Conservation (phyloP, 305 asterid genomes). For the Petunia hybrid region DNA sequence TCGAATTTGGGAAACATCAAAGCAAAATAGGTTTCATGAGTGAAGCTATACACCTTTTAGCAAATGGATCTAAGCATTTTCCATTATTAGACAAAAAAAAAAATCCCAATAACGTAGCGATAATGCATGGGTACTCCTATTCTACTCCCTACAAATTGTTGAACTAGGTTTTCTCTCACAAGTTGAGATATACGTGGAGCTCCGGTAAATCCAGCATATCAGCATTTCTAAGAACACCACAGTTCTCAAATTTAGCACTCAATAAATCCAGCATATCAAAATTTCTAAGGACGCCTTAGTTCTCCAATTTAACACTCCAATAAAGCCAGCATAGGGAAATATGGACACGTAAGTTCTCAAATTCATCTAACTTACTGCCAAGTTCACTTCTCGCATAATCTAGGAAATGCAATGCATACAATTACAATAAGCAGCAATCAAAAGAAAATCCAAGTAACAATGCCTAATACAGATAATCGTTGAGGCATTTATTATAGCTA, state of each 20-base stretch:
- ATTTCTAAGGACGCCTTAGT: too few relatives aligned
- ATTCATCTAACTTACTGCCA: not conserved
- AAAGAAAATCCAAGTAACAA: slow-evolving; percentile 27
- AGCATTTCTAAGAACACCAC: not conserved
- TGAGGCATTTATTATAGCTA: not conserved
- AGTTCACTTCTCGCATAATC: slow-evolving; percentile 9
- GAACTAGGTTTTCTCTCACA: slow-evolving; percentile 19
- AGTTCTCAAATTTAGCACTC: not conserved
- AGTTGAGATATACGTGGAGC: not conserved
- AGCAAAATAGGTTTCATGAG: not conserved
- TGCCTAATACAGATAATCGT: not conserved
- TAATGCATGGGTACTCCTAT: not conserved
- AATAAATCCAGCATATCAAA: too few relatives aligned
- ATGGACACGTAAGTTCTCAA: not conserved
- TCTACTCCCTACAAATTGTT: slow-evolving; percentile 18
- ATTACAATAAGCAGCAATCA: slow-evolving; percentile 26
- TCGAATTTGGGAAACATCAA: not conserved
- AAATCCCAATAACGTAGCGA: not conserved
- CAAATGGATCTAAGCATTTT: slow-evolving; percentile 1
- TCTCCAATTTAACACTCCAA: too few relatives aligned
- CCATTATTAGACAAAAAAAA: not conserved
- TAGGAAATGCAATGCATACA: not conserved
- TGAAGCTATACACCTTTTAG: not conserved
- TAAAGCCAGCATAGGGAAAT: too few relatives aligned
- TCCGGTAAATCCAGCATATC: slow-evolving; percentile 6